These are phyloP conservation scores for Alternaria incomplexa DNA, from an alignment of 2,329 filamentous ascomycete species.

Conservation along the genomic window DNA sequence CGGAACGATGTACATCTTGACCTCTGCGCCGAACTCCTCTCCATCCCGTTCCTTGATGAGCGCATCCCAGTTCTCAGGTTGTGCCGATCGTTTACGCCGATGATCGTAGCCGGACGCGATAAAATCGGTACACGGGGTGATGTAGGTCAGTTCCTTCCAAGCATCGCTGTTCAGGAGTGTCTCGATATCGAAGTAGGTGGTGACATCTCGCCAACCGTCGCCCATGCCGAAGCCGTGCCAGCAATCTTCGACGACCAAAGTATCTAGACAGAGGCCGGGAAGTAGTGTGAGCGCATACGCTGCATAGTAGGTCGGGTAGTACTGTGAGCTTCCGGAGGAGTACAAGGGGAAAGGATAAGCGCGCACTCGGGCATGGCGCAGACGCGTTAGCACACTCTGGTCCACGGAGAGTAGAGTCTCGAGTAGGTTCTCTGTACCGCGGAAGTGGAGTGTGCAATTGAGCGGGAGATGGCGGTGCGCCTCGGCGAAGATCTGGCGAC, in stretches of 20 bases:
- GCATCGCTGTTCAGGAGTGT: slow-evolving; percentile 38
- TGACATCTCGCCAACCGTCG: slow-evolving; percentile 43
- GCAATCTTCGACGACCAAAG: slow-evolving; percentile 41
- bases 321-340: slow-evolving; percentile 26
- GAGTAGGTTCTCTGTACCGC: slow-evolving; percentile 42
- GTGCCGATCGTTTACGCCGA: slow-evolving; percentile 31
- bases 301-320: slow-evolving; percentile 43
- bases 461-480: slow-evolving; percentile 42
- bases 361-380: slow-evolving; percentile 40
- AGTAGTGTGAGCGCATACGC: slow-evolving; percentile 39
- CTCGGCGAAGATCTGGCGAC: slow-evolving; percentile 38
- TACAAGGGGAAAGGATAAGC: slow-evolving; percentile 45
- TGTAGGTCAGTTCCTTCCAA: slow-evolving; percentile 43
- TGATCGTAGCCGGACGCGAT: slow-evolving; percentile 43
- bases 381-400: slow-evolving; percentile 38
- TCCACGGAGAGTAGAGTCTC: slow-evolving; percentile 39
- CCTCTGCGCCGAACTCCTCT: slow-evolving; percentile 34
- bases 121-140: slow-evolving; percentile 44
- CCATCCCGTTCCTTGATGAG: slow-evolving; percentile 42
- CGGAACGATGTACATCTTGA: slow-evolving; percentile 42
- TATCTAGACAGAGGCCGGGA: slow-evolving; percentile 41
- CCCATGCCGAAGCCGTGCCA: slow-evolving; percentile 45
- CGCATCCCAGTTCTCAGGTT: slow-evolving; percentile 40
- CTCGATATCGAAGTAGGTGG: slow-evolving; percentile 45
- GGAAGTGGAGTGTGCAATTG: slow-evolving; percentile 40